Evolutionary conservation across 805 yeast species (phyloP), one percentile per base, ranked within the genome.

Genomic region (Zygotorulaspora danielsina): DNA sequence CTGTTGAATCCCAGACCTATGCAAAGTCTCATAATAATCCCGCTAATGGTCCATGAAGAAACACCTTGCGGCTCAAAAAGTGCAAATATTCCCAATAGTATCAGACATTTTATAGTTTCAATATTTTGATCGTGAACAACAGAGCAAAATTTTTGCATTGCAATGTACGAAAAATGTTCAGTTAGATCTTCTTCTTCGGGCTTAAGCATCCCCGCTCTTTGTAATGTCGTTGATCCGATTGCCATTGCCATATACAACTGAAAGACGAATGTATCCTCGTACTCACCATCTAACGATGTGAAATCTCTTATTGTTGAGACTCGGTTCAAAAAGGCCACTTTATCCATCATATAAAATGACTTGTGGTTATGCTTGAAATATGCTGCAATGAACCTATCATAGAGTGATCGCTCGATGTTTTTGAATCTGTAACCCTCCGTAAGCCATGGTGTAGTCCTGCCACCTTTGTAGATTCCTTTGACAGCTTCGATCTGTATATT

Each of bases 191-290:
- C 66, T 36, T 61, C 63, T n/a, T 63, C 60, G 12, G 57, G 55
- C 3, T 61, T 57, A 6, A 70, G 44, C 44, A 61, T 53, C 3
- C 66, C 68, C 3, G 69, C 67, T 38, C 69, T 56, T 31, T 69
- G 70, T 35, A 76, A 54, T 2, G 76, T 68, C 7, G 77, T 70
- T 39, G 77, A 73, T 1, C 81, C 80, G 29, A 74, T 71, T 4
- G 78, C 76, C 59, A 74, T 63, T 2, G 74, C 67, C 74, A 76
- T 70, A 51, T 67, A 70, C 8, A 75, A 46, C 54, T 76, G 74
- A 45, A 73, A 75, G 17, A 63, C 55, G 15, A 60, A 61, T 2
- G 47, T 34, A 11, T 49, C 52, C 38, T 55, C 59, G 34, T 47
- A 48, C 13, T 42, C 38, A 12, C 47, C 50, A 17, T 55, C 47